Evolutionary conservation across 768 basidiomycete genomes (phyloP).

Genomic region (Termitomyces heimii): DNA sequence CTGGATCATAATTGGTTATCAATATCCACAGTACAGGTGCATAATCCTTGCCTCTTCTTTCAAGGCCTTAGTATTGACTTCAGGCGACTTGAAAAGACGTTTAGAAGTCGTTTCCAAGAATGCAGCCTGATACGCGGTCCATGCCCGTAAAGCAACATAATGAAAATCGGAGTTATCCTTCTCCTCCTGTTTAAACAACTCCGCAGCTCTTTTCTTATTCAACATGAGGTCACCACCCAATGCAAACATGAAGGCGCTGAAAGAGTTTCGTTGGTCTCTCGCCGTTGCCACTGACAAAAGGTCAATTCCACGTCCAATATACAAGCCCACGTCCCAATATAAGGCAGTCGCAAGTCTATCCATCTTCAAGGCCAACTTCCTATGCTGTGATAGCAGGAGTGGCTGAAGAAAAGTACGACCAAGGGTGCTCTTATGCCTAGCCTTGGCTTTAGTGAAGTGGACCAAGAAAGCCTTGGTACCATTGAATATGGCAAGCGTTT

Average conservation of each 20-base stretch:
- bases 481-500: constrained; percentile 34
- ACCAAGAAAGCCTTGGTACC: constrained; percentile 28
- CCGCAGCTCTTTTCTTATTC: constrained; percentile 17
- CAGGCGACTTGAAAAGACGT: constrained; percentile 5
- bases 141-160: constrained; percentile 35
- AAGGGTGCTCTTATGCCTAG: neutral
- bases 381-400: constrained; percentile 23
- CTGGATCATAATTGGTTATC: constrained; percentile 18
- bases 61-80: constrained; percentile 21
- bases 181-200: constrained; percentile 26
- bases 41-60: constrained; percentile 19
- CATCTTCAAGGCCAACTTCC: constrained; percentile 39
- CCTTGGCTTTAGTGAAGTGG: constrained; percentile 16
- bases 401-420: constrained; percentile 20
- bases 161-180: constrained; percentile 4
- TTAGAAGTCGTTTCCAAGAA: constrained; percentile 15
- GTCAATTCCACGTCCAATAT: constrained; percentile 32
- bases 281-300: constrained; percentile 26
- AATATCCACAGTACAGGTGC: neutral
- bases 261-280: constrained; percentile 21
- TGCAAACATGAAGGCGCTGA: constrained; percentile 24
- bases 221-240: constrained; percentile 32
- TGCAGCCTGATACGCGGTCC: constrained; percentile 35
- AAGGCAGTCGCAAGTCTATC: constrained; percentile 37
- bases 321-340: constrained; percentile 29